Conservation (phyloP, 352 stramenopile species). For the Phytopythium cucurbitacearum region DNA sequence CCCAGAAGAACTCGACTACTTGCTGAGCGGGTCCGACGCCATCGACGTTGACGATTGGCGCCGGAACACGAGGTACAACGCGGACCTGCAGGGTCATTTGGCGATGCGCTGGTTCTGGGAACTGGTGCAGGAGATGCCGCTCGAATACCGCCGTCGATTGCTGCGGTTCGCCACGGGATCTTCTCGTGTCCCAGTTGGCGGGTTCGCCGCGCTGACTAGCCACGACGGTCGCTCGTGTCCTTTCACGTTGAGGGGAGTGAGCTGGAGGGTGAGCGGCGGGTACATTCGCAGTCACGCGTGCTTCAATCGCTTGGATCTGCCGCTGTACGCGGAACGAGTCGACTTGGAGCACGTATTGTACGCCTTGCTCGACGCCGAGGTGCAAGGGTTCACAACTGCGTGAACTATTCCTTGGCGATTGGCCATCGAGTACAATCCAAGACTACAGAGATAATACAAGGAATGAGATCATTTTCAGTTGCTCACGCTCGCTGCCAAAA, state of each 20-base stretch:
- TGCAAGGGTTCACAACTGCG: neutral
- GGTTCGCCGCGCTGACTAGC: conserved; percentile 60
- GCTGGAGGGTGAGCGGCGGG: neutral
- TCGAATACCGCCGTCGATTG: conserved; percentile 49
- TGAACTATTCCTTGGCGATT: neutral
- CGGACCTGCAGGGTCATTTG: conserved; percentile 7
- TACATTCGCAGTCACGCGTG: conserved; percentile 60
- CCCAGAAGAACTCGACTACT: conserved; percentile 91
- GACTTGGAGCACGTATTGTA: conserved; percentile 58
- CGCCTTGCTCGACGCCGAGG: conserved; percentile 37
- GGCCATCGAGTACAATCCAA: too few species aligned
- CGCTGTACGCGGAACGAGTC: conserved; percentile 75
- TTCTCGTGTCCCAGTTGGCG: conserved; percentile 57
- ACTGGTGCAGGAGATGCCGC: conserved; percentile 85
- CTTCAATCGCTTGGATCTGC: conserved; percentile 91
- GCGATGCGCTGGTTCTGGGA: conserved; percentile 41
- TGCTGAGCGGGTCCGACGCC: conserved; percentile 88
- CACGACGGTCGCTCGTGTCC: conserved; percentile 60
- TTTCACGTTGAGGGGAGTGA: conserved; percentile 51
- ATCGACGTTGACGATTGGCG: conserved; percentile 94
- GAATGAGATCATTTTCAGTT: too few species aligned
- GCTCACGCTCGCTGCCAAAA: too few species aligned
- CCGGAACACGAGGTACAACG: conserved; percentile 49
- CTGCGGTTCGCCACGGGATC: conserved; percentile 79
- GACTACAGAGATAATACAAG: too few species aligned